A percentile compares a stretch with the other conserved stretches of the same genome.
These are phyloP conservation scores for Pythium phragmiticola DNA, from an alignment of 352 stramenopile species.

Conservation along the genomic window DNA sequence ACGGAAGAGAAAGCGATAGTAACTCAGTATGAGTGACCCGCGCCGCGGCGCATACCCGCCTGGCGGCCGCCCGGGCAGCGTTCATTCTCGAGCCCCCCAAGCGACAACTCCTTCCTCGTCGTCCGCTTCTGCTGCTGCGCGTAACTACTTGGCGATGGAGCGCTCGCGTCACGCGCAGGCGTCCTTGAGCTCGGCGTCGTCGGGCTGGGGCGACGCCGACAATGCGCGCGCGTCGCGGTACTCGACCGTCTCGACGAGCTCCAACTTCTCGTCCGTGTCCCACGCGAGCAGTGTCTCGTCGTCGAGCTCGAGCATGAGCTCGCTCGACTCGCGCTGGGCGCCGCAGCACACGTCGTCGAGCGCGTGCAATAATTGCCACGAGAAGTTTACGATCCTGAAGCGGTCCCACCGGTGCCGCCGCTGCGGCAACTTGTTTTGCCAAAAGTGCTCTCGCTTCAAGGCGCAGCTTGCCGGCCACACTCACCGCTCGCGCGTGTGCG, in stretches of 20 bases:
- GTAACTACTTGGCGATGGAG: conserved; percentile 19
- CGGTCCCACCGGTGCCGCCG: conserved; percentile 78
- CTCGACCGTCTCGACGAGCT: conserved; percentile 48
- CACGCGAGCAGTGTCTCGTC: conserved; percentile 10
- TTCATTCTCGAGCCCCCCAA: neutral
- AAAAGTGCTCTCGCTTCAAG: conserved; percentile 81
- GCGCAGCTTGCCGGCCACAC: conserved; percentile 74
- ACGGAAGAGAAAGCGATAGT: neutral
- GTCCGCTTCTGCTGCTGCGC: neutral
- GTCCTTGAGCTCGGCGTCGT: conserved; percentile 25
- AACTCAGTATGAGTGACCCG: conserved; percentile 8
- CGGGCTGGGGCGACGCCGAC: conserved; percentile 37
- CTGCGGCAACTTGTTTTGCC: conserved; percentile 81
- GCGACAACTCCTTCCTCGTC: neutral
- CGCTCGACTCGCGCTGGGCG: conserved; percentile 55
- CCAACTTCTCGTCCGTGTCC: conserved; percentile 36
- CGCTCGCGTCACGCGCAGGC: conserved; percentile 22
- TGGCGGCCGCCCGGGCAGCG: neutral
- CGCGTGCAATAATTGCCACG: conserved; percentile 70
- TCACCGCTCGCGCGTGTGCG: conserved; percentile 84
- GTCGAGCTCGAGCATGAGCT: conserved; percentile 20
- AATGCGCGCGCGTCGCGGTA: conserved; percentile 57
- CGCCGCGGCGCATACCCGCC: conserved; percentile 3
- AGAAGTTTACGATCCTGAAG: conserved; percentile 82
- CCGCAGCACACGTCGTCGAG: conserved; percentile 68